Evolutionary conservation across 2,329 filamentous ascomycete species (phyloP).

Genomic region (Coleophoma crateriformis): DNA sequence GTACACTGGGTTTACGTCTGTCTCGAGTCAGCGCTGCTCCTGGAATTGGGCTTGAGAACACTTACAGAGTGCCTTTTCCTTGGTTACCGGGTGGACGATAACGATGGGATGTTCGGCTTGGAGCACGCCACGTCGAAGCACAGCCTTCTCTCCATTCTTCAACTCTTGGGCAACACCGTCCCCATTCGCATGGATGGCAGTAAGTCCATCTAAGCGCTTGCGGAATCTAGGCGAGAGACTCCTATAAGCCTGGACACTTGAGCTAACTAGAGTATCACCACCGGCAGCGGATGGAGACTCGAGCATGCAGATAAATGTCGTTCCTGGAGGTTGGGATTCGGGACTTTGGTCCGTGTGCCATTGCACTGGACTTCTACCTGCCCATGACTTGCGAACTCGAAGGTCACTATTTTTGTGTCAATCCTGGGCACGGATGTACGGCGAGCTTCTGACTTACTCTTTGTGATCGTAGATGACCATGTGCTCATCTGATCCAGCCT

Average conservation of each 20-base stretch:
- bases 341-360: constrained; percentile 88
- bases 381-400: constrained; percentile 27
- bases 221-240: constrained; percentile 72
- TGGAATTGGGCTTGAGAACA: background rate
- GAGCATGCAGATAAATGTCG: constrained; percentile 78
- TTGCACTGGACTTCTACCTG: constrained; percentile 60
- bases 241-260: constrained; percentile 71
- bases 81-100: constrained; percentile 71
- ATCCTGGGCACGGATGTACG: background rate
- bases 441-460: constrained; percentile 18
- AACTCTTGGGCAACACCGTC: constrained; percentile 73
- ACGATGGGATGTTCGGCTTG: constrained; percentile 69
- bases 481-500: constrained; percentile 36
- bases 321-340: constrained; percentile 78
- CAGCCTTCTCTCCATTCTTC: constrained; percentile 57
- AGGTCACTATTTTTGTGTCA: constrained; percentile 20
- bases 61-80: constrained; percentile 67
- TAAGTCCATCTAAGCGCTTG: constrained; percentile 70
- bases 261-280: constrained; percentile 76
- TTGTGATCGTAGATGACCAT: constrained; percentile 40
- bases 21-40: constrained; percentile 3
- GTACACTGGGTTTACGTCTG: constrained; percentile 79
- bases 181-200: constrained; percentile 55
- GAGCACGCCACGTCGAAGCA: constrained; percentile 71
- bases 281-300: constrained; percentile 66